Evolutionary conservation across 225 moss, liverwort and hornwort genomes (phyloP), one percentile per base, ranked within the genome.

Genomic region (Climacium dendroides): DNA sequence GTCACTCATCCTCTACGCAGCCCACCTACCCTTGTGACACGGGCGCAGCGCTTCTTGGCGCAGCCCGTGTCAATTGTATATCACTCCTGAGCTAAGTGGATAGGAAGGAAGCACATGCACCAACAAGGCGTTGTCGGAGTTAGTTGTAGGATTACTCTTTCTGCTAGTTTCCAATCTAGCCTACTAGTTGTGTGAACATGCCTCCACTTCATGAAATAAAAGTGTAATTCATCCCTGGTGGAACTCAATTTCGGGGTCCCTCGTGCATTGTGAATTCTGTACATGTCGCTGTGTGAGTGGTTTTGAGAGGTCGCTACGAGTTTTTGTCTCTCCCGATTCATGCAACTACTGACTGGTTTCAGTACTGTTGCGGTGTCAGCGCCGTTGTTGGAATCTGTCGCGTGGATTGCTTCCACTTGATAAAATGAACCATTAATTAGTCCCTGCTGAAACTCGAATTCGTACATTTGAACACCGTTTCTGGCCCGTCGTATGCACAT

Each of bases 1-100:
- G 70, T 86, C 70, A 37, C 87, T 86, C 86, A 64, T 85, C 89
- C 63, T 69, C 85, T 70, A 39, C 35, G 74, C 86, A 88, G 89
- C 89, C 90, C 92, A 93, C 90, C 92, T 92, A 92, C 92, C 92
- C 92, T 92, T 90, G 92, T 90, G 93, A 93, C 92, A 93, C 66
- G 90, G 86, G 84, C 79, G 15, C 9, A 4, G 63, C 69, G 73
- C 65, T 41, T 58, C 12, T 9, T 6, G 41, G 84, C 7, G 41
- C 20, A 74, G 82, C 66, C 90, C 82, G 6, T 92, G 92, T 92
- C 79, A 50, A 88, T 84, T 90, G 88, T 58, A 81, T 92, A 93
- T 92, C 93, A 93, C 93, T 93, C 93, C 93, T 93, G 93, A 93
- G 93, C 93, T 93, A 93, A 74, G 58, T 71, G 70, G 19, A 50